These are phyloP conservation scores for Setaria italica DNA, from an alignment of 202 grass and related monocot genomes.

Conservation along the genomic window DNA sequence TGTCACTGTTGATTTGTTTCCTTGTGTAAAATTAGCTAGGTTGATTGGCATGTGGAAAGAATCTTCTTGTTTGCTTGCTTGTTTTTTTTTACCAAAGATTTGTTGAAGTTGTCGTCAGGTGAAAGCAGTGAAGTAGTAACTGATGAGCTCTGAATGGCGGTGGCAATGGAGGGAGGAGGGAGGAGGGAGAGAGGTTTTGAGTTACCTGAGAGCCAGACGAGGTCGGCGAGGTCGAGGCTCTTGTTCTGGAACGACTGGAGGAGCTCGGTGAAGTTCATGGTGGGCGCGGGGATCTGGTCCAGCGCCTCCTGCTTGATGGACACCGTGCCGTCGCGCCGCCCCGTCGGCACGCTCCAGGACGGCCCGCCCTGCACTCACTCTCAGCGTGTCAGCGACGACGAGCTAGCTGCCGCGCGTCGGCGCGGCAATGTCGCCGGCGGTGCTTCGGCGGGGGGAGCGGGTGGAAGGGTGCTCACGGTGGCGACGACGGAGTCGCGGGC, in stretches of 20 bases:
- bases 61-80: not conserved
- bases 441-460: not conserved
- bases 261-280: constrained; percentile 81
- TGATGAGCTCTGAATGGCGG: not conserved
- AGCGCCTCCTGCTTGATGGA: constrained; percentile 73
- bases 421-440: not conserved
- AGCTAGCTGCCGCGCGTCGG: not conserved
- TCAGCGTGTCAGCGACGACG: not conserved
- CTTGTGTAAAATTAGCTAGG: no score
- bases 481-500: constrained; percentile 73
- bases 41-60: not conserved
- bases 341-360: constrained; percentile 83
- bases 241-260: constrained; percentile 67
- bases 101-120: not conserved
- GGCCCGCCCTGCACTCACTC: constrained; percentile 67
- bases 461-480: constrained; percentile 51
- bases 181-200: not conserved
- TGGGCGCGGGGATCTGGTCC: constrained; percentile 67
- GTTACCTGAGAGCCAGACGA: constrained; percentile 84
- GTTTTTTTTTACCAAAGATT: not conserved
- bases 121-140: not conserved
- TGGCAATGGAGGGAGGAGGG: not conserved
- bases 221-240: constrained; percentile 77
- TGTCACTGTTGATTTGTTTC: not conserved
- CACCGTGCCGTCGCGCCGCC: constrained; percentile 75